Evolutionary conservation across 768 basidiomycete genomes (phyloP), one percentile per base, ranked within the genome.

Genomic region (Suillus americanus): DNA sequence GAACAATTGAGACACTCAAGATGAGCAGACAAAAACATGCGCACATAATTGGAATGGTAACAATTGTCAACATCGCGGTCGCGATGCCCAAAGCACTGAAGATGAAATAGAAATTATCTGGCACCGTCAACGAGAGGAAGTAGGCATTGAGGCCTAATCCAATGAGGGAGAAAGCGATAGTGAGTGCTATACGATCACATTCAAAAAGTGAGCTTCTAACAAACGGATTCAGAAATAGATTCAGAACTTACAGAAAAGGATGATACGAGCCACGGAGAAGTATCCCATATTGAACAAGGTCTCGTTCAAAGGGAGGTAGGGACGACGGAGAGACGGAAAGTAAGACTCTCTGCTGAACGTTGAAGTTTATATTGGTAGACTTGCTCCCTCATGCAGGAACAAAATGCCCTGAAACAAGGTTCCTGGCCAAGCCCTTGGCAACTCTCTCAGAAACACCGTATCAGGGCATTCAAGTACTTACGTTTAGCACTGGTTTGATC

Each of bases 71-170:
- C 33, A 60, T 45, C 6, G 67, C 66, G 10, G 70, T 70, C 12
- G 78, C 73, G 43, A 80, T 14, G n/a, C 65, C 74, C 18, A 81
- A 66, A 7, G 67, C 67, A 56, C 66, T 64, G 46, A 72, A 81
- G 10, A 23, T 62, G 38, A 37, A 66, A 16, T 74, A 74, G 10
- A 62, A 59, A 46, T 68, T 62, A 46, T 69, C 60, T 20, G 60
- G 12, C 12, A 62, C 53, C 5, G 73, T 69, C 60, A 71, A 60
- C 12, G 71, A 65, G 61, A 73, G 68, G 38, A 79, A 53, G 60
- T 70, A 50, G 16, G 71, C 79, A 6, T 71, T 65, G 2, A 80
- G 1, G 14, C 69, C 74, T 25, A 81, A 61, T 23, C 68, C 75
- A 57, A 81, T 70, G 38, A 79, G 0, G 5, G 77, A 70, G 60